Evolutionary conservation across 2,329 filamentous ascomycete genomes (phyloP).

Genomic region (Pseudogymnoascus sp.): DNA sequence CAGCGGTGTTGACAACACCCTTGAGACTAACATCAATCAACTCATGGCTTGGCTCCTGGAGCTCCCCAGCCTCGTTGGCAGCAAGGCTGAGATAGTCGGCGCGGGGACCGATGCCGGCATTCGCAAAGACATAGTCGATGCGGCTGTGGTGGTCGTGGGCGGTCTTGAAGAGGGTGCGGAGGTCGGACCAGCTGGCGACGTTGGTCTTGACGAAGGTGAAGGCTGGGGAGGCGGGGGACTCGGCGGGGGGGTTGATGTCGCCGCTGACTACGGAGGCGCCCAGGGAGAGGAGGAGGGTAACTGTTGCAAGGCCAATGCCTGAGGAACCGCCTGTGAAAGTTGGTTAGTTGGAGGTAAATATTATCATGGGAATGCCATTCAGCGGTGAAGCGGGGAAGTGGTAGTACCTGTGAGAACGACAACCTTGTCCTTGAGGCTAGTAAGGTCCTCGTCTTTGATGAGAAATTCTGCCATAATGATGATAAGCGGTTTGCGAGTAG

Average conservation of each 20-base stretch:
- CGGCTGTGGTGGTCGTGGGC: conserved; percentile 33
- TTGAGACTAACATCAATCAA: conserved; percentile 46
- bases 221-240: conserved; percentile 18
- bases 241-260: conserved; percentile 43
- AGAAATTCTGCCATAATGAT: conserved; percentile 39
- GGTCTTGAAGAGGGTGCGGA: conserved; percentile 46
- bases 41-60: conserved; percentile 38
- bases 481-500: conserved; percentile 10
- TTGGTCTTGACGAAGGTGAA: conserved; percentile 39
- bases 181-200: conserved; percentile 40
- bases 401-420: conserved; percentile 46
- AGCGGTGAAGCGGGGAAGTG: background rate
- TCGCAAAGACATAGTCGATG: conserved; percentile 31
- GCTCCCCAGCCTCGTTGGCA: conserved; percentile 45
- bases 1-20: conserved; percentile 44
- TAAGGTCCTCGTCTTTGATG: conserved; percentile 41
- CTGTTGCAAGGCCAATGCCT: conserved; percentile 54
- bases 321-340: conserved; percentile 45
- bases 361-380: background rate
- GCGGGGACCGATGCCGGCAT: conserved; percentile 48
- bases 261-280: conserved; percentile 51
- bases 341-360: conserved; percentile 15
- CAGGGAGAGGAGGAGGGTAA: conserved; percentile 43
- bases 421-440: conserved; percentile 42
- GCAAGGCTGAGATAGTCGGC: conserved; percentile 42